Base-by-base conservation (phyloP, 768 basidiomycete genomes). In the Trametes villosa region DNA sequence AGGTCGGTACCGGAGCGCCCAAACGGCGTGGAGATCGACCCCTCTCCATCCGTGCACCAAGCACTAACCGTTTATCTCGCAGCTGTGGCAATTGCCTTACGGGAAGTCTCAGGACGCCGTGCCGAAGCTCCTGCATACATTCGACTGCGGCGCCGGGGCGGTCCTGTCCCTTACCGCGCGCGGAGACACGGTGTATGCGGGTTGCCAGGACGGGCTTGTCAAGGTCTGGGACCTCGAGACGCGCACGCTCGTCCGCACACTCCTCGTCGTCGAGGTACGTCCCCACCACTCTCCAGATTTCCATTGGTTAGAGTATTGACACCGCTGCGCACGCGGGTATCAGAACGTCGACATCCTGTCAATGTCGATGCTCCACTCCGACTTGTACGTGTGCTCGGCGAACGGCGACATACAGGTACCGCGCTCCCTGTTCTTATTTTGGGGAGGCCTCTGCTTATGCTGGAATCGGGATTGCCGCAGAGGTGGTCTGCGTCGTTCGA, bases 191-290 rank as follows among this genome's bases (percentile, higher is more conserved):
- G 80, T 98, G 22, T 97, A 89, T 68, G 96, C 93, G 8, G 96
- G 94, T 0, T 91, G 95, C 67, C 96, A 98, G 74, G 94, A 94
- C 63, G 96, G 96, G 3, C 88, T 91, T 66, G 92, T 98, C 67
- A 89, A 90, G 64, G 88, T 98, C 5, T 85, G 92, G 75, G 96
- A 98, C 72, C 75, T 97, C 9, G 94, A 96, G 71, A 96, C 95
- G 0, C 88, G 86, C 64, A 93, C 94, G 0, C 78, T 92, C 36
- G 87, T 98, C 27, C 79, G 96, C 50, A 93, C 88, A 0, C 89
- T 98, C 57, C 88, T 95, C 18, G 88, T 92, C 1, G 87, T 92
- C 65, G 91, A 94, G 78, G 91, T 90, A 47, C 17, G 77, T 47
- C 8, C 29, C 48, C 59, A 15, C 26, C 13, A 41, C 42, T 63